A percentile compares a stretch with the other conserved stretches of the same genome.
phyloP scores from a whole-genome alignment of 495 filamentous ascomycete genomes.

The Aspergillus olivimuriae region DNA sequence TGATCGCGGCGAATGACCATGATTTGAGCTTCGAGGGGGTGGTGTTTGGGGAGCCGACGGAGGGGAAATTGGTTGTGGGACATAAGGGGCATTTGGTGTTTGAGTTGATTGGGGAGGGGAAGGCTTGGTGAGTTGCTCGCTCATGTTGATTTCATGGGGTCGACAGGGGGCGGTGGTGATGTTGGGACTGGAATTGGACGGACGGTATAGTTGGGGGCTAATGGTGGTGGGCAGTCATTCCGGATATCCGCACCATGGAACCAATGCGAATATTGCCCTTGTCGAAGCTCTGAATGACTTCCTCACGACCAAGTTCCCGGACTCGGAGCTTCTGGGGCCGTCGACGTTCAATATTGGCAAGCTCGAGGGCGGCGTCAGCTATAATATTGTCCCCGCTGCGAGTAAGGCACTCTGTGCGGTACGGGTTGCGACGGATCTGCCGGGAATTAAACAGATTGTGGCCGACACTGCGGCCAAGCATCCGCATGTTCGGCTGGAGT shows the following conservation, averaged over 20 bases:
- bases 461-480: conserved; percentile 8
- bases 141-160: not conserved
- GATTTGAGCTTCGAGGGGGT: conserved; percentile 42
- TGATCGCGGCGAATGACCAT: too few species aligned
- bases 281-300: conserved; percentile 53
- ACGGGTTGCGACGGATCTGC: conserved; percentile 15
- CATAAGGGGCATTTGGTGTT: conserved; percentile 69
- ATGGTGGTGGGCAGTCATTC: conserved; percentile 43
- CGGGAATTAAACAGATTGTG: conserved; percentile 12
- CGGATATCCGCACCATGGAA: conserved; percentile 72
- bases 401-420: conserved; percentile 18
- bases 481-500: conserved; percentile 11
- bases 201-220: not conserved
- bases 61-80: conserved; percentile 66
- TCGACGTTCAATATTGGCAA: conserved; percentile 17
- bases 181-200: too few species aligned
- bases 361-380: conserved; percentile 15
- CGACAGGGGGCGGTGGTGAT: too few species aligned
- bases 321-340: conserved; percentile 10
- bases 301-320: conserved; percentile 16
- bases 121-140: conserved; percentile 22
- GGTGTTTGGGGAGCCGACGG: conserved; percentile 79
- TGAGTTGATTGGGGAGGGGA: conserved; percentile 53
- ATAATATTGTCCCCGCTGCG: conserved; percentile 15
- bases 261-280: conserved; percentile 63